Base-by-base conservation (phyloP, 2,329 filamentous ascomycete genomes). In the Colletotrichum shisoi region DNA sequence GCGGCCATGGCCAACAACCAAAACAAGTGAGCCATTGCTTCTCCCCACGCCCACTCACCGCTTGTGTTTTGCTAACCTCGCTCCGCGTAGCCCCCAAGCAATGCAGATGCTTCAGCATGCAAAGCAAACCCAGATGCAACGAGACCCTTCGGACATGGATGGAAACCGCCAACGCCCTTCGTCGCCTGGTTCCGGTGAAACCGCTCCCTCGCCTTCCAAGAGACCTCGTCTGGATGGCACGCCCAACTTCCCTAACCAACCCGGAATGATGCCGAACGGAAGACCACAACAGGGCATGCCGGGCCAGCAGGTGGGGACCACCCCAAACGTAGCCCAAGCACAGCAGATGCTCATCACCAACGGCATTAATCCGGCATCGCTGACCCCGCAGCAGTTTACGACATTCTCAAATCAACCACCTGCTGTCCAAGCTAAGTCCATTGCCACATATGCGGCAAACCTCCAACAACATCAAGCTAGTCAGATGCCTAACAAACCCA, bases 141-240 rank as follows among this genome's bases (percentile, higher is more conserved):
- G 93, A 68, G 93, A 96, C 73, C 91, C 92, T 61, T 94, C 92
- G 17, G 89, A 90, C 70, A 93, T 95, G 86, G 93, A 96, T 73
- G 90, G 91, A 78, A 92, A 90, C 78, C 91, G 91, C 68, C 89
- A 90, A 70, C 88, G 93, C 67, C 90, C 93, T 34, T 89, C 90
- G 65, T 97, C 94, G 40, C 94, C 94, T 8, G 88, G 89, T 57
- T 90, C 90, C 44, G 89, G 89, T 62, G 94, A 97, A 60, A 95
- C 95, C 74, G 93, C 92, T 31, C 93, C 93, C 4, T 98, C 94
- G 39, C 94, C 94, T 2, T 94, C 91, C 70, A 98, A 98, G 82
- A 87, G 94, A 74, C 92, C 89, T 65, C 91, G 94, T 64, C 86
- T 97, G 68, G 89, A 90, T 74, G 87, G 87, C 73, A 84, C 84